Conservation (phyloP, 768 basidiomycete genomes). For the Solioccasus polychromus region DNA sequence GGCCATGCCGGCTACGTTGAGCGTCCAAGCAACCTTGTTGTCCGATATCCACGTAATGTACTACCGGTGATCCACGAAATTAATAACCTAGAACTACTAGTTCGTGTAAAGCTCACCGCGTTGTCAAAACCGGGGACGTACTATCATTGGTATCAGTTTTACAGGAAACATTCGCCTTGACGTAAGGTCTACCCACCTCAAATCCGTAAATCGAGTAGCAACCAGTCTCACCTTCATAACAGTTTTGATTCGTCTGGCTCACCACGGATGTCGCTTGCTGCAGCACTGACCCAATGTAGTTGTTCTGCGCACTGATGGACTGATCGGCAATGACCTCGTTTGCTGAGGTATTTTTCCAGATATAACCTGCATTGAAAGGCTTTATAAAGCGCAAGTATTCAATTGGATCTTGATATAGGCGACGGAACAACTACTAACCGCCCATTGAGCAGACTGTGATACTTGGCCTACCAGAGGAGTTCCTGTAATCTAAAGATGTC, state of each 20-base stretch:
- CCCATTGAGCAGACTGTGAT: slow-evolving; percentile 85
- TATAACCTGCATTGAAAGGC: slow-evolving; percentile 77
- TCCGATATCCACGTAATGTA: slow-evolving; percentile 86
- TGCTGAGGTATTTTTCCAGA: slow-evolving; percentile 58
- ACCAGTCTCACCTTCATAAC: slow-evolving; percentile 60
- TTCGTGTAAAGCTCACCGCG: slow-evolving; percentile 42
- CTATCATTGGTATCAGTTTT: slow-evolving; percentile 9
- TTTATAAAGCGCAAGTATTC: slow-evolving; percentile 21
- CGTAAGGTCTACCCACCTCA: slow-evolving; percentile 43
- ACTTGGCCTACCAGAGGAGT: slow-evolving; percentile 53
- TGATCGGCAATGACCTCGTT: slow-evolving; percentile 60
- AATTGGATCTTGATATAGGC: background rate
- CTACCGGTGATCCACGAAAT: slow-evolving; percentile 29
- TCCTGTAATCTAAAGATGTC: slow-evolving; percentile 42
- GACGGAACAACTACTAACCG: slow-evolving; percentile 43
- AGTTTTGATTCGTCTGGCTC: slow-evolving; percentile 60
- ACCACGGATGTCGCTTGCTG: slow-evolving; percentile 83
- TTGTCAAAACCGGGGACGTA: slow-evolving; percentile 60
- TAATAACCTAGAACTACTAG: background rate
- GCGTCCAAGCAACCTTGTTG: slow-evolving; percentile 68
- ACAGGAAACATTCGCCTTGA: background rate
- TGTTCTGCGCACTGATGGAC: slow-evolving; percentile 53
- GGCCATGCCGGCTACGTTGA: slow-evolving; percentile 65
- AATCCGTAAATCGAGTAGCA: slow-evolving; percentile 81
- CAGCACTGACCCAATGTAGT: slow-evolving; percentile 62